Base-by-base conservation (phyloP, 2,329 filamentous ascomycete genomes). In the Stromatinia cepivora region DNA sequence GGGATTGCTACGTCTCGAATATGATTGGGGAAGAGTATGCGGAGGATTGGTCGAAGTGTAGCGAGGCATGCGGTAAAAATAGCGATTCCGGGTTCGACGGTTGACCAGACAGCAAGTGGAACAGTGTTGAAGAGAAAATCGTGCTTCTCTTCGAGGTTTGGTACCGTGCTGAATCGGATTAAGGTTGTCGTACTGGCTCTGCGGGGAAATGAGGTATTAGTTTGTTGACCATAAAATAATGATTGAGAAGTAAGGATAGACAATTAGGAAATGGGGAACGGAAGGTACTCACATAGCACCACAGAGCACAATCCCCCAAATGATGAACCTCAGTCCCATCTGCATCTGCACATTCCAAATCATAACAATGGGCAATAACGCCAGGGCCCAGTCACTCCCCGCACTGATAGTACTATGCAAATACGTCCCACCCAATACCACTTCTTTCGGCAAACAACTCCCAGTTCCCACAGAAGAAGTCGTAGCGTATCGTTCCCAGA, bases 51-150 rank as follows among this genome's bases (percentile, higher is more conserved):
- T 22, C 46, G 31, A 17, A 64, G 61, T 22, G 61, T 52, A 28
- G 46, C 61, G n/a, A 64, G n/a, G 52, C 31, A 64, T 28, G 61
- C 31, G 46, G 61, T 46, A 7, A 64, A 64, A 17, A 64, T 52
- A 3, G 46, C 22, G 9, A 64, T 39, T 64, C 61, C 48, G 10
- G 46, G 61, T 28, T 64, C 48, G 9, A 52, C n/a, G 3, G 46
- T 52, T 11, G 61, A 39, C 61, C 34, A 64, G 8, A 53, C 15
- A 17, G 46, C 46, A 28, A 64, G 22, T 5, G 48, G 20, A 5
- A 52, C 5, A 17, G 22, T 39, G 7, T 39, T 39, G 34, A 28
- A 39, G 34, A 64, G 61, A n/a, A 39, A 64, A 42, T 64, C 61
- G 13, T 64, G 8, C 17, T 17, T 39, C 6, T 28, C 15, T 8